A percentile compares a stretch with the other conserved stretches of the same genome.
Evolutionary conservation across 2,329 filamentous ascomycete genomes (phyloP).

Genomic region (Fusarium poae): DNA sequence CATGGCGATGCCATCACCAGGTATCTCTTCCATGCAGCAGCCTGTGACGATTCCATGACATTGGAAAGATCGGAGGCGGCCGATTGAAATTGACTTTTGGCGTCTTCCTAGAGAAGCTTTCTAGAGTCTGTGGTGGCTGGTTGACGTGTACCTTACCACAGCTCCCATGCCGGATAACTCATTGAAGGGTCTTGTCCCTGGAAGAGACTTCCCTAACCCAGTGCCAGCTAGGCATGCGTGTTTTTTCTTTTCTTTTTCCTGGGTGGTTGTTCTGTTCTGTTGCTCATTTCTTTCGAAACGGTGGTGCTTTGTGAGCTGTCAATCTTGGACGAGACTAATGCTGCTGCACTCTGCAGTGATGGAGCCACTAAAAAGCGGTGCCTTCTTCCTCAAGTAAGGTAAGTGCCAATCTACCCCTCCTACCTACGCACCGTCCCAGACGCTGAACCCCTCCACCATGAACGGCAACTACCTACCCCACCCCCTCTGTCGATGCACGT

Average conservation of each 20-base stretch:
- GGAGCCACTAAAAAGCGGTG: slow-evolving; percentile 9
- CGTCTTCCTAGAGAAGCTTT: slow-evolving; percentile 19
- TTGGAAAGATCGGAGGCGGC: slow-evolving; percentile 17
- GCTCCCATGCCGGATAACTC: neutral
- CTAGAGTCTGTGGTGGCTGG: slow-evolving; percentile 25
- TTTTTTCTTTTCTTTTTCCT: slow-evolving; percentile 13
- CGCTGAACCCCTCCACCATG: slow-evolving; percentile 18
- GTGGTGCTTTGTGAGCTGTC: slow-evolving; percentile 29
- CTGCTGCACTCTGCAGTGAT: slow-evolving; percentile 6
- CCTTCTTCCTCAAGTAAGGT: slow-evolving; percentile 6
- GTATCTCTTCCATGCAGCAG: neutral
- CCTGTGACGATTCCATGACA: slow-evolving; percentile 2
- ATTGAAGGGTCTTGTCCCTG: slow-evolving; percentile 8
- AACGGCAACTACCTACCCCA: slow-evolving; percentile 31
- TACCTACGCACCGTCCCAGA: neutral
- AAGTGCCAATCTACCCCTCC: slow-evolving; percentile 9
- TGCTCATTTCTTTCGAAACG: neutral
- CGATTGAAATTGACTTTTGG: slow-evolving; percentile 41
- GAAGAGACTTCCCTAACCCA: neutral
- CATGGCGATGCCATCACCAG: neutral
- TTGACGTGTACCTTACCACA: slow-evolving; percentile 3
- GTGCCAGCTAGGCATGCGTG: neutral
- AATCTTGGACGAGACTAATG: slow-evolving; percentile 13
- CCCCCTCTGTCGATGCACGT: slow-evolving; percentile 35
- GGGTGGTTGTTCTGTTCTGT: neutral